These are phyloP conservation scores for Taphrina sp. DNA, from an alignment of 1,139 yeast species.

Conservation along the genomic window DNA sequence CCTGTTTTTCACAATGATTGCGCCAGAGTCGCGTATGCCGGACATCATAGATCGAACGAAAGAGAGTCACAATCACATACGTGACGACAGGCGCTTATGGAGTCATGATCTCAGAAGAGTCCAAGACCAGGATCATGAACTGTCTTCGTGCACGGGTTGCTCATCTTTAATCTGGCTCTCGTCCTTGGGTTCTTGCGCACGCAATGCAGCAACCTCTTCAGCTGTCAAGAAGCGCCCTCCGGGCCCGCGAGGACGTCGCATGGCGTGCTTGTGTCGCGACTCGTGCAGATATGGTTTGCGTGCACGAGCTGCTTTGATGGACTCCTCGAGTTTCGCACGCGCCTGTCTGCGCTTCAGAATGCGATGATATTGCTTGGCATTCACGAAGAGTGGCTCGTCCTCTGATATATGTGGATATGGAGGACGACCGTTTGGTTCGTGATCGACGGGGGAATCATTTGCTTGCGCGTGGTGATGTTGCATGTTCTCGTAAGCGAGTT, in stretches of 20 bases:
- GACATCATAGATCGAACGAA: too few species aligned
- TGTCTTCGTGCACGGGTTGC: too few species aligned
- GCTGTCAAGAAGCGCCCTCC: constrained; percentile 97
- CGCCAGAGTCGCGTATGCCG: too few species aligned
- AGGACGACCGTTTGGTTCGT: too few species aligned
- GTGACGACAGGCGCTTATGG: too few species aligned
- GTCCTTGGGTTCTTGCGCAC: constrained; percentile 48
- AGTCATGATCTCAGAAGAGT: too few species aligned
- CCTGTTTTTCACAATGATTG: too few species aligned
- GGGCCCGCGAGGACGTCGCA: constrained; percentile 98
- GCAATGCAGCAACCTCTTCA: constrained; percentile 81
- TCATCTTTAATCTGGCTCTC: too few species aligned
- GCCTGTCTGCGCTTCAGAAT: constrained; percentile 90
- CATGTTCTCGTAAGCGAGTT: constrained; percentile 5
- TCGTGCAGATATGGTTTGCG: constrained; percentile 94
- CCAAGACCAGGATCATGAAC: too few species aligned
- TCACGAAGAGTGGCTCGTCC: constrained; percentile 95
- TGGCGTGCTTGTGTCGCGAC: constrained; percentile 97
- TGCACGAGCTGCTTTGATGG: constrained; percentile 55
- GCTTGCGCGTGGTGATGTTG: too few species aligned
- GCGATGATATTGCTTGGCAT: constrained; percentile 96
- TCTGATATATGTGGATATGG: constrained; percentile 7
- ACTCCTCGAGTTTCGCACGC: constrained; percentile 87
- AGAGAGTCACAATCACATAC: too few species aligned
- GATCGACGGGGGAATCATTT: too few species aligned